Evolutionary conservation across 805 yeast species (phyloP).

Genomic region (Candida nanaspora): DNA sequence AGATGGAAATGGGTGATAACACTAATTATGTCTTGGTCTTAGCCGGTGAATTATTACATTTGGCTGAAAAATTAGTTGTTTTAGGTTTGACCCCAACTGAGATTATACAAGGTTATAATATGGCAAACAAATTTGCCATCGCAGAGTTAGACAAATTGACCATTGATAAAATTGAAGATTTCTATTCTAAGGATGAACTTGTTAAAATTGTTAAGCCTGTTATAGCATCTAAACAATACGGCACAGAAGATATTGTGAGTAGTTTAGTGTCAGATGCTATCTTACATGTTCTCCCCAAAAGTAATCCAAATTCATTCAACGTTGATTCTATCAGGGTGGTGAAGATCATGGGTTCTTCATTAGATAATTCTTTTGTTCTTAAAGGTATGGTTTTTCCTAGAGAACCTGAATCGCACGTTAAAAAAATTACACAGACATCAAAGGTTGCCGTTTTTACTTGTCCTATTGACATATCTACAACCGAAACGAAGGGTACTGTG

Average conservation of each 20-base stretch:
- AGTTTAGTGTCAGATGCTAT: conserved; percentile 82
- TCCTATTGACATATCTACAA: conserved; percentile 89
- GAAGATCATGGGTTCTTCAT: conserved; percentile 88
- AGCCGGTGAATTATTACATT: conserved; percentile 86
- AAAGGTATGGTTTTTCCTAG: conserved; percentile 98
- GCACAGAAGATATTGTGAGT: conserved; percentile 72
- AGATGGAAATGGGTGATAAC: conserved; percentile 94
- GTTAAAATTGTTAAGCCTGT: conserved; percentile 77
- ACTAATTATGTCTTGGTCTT: conserved; percentile 86
- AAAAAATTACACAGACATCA: conserved; percentile 49
- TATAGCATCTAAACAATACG: conserved; percentile 89
- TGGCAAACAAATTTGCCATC: conserved; percentile 74
- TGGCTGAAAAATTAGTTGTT: conserved; percentile 77
- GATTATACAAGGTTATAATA: conserved; percentile 84
- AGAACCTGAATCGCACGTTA: conserved; percentile 91
- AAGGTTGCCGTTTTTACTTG: conserved; percentile 91
- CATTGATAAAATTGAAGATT: conserved; percentile 54
- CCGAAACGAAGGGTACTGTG: conserved; percentile 99
- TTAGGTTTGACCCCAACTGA: conserved; percentile 89
- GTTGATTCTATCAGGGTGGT: conserved; percentile 94
- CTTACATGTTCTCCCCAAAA: conserved; percentile 64
- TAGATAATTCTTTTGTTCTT: conserved; percentile 67
- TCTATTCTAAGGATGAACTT: conserved; percentile 47
- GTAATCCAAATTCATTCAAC: conserved; percentile 61
- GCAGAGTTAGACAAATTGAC: conserved; percentile 60